Percentiles rank a stretch among this genome's conserved stretches.
These are phyloP conservation scores for Nothopassalora personata DNA, from an alignment of 2,329 filamentous ascomycete species.

Conservation along the genomic window DNA sequence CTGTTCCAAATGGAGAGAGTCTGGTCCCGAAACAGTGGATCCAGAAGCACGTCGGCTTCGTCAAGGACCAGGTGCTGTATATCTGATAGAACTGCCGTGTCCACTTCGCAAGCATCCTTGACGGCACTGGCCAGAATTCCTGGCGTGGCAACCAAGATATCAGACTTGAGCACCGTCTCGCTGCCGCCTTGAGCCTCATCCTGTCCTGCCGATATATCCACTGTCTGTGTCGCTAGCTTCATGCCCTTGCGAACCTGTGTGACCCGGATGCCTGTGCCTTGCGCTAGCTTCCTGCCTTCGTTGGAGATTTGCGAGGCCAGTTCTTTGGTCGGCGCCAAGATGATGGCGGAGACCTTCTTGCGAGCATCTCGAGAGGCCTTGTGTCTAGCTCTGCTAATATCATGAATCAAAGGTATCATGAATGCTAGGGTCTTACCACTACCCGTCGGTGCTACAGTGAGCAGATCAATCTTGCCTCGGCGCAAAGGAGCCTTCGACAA, in stretches of 20 bases:
- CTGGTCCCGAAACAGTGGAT: slow-evolving; percentile 84
- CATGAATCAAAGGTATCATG: slow-evolving; percentile 77
- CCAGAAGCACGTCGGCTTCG: slow-evolving; percentile 90
- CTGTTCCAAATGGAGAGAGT: slow-evolving; percentile 79
- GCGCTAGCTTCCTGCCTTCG: slow-evolving; percentile 76
- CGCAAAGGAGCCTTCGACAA: slow-evolving; percentile 24
- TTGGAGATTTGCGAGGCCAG: slow-evolving; percentile 48
- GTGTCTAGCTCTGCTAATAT: slow-evolving; percentile 46
- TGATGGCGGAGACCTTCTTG: slow-evolving; percentile 35
- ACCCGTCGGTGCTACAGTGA: slow-evolving; percentile 88
- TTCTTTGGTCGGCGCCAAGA: slow-evolving; percentile 49
- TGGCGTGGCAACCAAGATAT: slow-evolving; percentile 77
- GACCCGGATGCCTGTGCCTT: slow-evolving; percentile 72
- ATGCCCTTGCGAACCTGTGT: slow-evolving; percentile 83
- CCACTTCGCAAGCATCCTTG: slow-evolving; percentile 40
- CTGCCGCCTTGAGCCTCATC: slow-evolving; percentile 30
- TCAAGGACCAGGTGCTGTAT: slow-evolving; percentile 77
- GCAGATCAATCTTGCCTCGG: slow-evolving; percentile 57
- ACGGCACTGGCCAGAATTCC: slow-evolving; percentile 72
- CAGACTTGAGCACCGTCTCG: slow-evolving; percentile 59
- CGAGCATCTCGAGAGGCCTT: slow-evolving; percentile 4
- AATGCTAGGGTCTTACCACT: slow-evolving; percentile 96
- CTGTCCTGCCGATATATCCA: slow-evolving; percentile 37
- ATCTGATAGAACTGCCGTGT: slow-evolving; percentile 38
- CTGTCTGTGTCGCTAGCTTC: slow-evolving; percentile 47